These are phyloP conservation scores for Dalbergia cochinchinensis DNA, from an alignment of 306 rosid species.

Conservation along the genomic window DNA sequence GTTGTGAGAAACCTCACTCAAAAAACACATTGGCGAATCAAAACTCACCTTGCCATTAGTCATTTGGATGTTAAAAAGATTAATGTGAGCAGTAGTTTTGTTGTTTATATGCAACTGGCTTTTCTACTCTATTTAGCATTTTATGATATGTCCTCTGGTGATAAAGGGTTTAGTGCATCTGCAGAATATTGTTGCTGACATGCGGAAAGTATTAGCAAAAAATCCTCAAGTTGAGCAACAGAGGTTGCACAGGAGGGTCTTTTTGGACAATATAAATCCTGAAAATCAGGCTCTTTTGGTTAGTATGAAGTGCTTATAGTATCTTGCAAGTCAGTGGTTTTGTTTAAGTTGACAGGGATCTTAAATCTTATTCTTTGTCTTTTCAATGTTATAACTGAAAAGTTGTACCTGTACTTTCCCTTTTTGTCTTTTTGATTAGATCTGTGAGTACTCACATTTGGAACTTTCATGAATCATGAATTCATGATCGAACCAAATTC, in stretches of 20 bases:
- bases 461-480: constrained; percentile 16
- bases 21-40: constrained; percentile 97
- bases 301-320: constrained; percentile 54
- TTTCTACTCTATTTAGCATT: constrained; percentile 34
- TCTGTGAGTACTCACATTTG: constrained; percentile 6
- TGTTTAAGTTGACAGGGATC: constrained; percentile 34
- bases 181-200: constrained; percentile 95
- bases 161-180: constrained; percentile 46
- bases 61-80: constrained; percentile 93
- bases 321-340: constrained; percentile 22
- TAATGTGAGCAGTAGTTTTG: constrained; percentile 64
- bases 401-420: neutral
- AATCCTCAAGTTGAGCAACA: constrained; percentile 96
- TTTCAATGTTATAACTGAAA: neutral
- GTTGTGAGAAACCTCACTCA: constrained; percentile 92
- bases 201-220: constrained; percentile 96
- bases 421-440: neutral
- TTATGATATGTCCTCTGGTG: constrained; percentile 19
- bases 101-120: constrained; percentile 1
- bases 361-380: constrained; percentile 23
- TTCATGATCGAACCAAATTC: constrained; percentile 20
- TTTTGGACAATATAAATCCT: constrained; percentile 80
- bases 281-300: constrained; percentile 95
- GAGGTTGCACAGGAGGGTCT: constrained; percentile 95
- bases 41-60: constrained; percentile 91